Conservation (phyloP, 352 stramenopile species). For the Saprolegnia parasitica region DNA sequence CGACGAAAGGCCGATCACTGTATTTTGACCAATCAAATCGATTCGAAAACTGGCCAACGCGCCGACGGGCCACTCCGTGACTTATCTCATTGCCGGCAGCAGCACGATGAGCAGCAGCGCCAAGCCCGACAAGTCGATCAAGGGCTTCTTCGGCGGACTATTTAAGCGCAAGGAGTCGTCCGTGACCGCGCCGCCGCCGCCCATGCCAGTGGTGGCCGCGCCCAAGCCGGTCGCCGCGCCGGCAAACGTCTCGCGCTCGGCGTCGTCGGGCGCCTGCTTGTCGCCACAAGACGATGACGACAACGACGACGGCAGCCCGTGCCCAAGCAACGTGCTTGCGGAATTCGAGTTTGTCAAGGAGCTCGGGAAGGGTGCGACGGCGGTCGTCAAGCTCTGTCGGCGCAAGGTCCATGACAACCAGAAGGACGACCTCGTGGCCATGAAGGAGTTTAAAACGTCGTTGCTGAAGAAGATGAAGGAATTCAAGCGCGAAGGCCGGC, state of each 20-base stretch:
- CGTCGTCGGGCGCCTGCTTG: neutral
- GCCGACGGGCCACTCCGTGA: neutral
- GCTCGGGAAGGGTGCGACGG: slow-evolving; percentile 70
- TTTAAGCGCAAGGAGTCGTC: slow-evolving; percentile 26
- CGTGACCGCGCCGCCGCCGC: neutral
- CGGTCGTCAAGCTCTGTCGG: slow-evolving; percentile 59
- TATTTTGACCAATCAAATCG: neutral
- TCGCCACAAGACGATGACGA: slow-evolving; percentile 11
- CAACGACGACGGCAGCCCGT: neutral
- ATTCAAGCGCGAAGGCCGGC: slow-evolving; percentile 68
- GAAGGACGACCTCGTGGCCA: slow-evolving; percentile 52
- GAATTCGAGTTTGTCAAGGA: slow-evolving; percentile 81
- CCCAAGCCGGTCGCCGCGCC: neutral
- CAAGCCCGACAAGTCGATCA: slow-evolving; percentile 14
- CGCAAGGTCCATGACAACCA: slow-evolving; percentile 36
- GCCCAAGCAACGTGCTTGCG: slow-evolving; percentile 11
- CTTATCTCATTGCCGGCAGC: neutral
- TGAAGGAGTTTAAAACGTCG: slow-evolving; percentile 85
- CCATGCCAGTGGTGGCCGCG: neutral
- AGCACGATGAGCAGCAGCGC: neutral
- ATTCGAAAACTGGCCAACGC: neutral
- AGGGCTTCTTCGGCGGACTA: slow-evolving; percentile 22
- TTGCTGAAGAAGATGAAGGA: slow-evolving; percentile 83
- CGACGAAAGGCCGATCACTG: neutral
- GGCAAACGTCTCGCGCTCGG: neutral